Conservation (phyloP, 2,329 filamentous ascomycete genomes). For the Thielaviopsis punctulata region DNA sequence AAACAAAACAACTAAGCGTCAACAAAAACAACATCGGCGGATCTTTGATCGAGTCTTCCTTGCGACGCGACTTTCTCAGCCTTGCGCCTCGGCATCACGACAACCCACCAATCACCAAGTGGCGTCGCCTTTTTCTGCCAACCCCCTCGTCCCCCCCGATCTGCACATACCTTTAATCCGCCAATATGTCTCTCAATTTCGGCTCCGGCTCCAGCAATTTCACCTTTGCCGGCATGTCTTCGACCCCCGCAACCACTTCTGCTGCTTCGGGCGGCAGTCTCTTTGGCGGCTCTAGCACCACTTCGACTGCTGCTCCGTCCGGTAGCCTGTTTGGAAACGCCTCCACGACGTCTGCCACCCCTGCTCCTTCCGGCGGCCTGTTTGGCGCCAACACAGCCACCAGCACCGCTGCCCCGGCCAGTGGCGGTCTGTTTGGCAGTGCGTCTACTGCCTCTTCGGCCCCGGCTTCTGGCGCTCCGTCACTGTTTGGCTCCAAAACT, state of each 20-base stretch:
- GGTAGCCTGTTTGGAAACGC: conserved; percentile 1
- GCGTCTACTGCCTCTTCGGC: conserved; percentile 20
- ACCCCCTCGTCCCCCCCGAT: background rate
- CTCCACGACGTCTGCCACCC: background rate
- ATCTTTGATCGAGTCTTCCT: background rate
- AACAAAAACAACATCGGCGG: background rate
- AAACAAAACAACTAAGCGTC: background rate
- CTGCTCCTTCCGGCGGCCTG: conserved; percentile 5
- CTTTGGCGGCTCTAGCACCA: conserved; percentile 12
- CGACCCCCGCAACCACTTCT: conserved; percentile 3
- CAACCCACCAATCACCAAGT: background rate
- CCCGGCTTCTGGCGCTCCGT: conserved; percentile 21
- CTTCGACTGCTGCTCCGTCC: conserved; percentile 13
- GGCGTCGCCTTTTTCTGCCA: background rate
- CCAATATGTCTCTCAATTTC: conserved; percentile 25
- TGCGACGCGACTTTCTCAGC: background rate
- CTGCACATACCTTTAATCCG: background rate
- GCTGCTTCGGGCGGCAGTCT: conserved; percentile 4
- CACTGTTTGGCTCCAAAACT: conserved; percentile 23
- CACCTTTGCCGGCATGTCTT: conserved; percentile 17
- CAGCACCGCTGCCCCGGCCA: background rate
- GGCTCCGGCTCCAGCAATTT: conserved; percentile 21
- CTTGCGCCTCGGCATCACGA: background rate
- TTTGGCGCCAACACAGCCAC: background rate
- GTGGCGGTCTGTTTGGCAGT: conserved; percentile 13